Conservation (phyloP, 345 rosid genomes). For the Leavenworthia alabamica region DNA sequence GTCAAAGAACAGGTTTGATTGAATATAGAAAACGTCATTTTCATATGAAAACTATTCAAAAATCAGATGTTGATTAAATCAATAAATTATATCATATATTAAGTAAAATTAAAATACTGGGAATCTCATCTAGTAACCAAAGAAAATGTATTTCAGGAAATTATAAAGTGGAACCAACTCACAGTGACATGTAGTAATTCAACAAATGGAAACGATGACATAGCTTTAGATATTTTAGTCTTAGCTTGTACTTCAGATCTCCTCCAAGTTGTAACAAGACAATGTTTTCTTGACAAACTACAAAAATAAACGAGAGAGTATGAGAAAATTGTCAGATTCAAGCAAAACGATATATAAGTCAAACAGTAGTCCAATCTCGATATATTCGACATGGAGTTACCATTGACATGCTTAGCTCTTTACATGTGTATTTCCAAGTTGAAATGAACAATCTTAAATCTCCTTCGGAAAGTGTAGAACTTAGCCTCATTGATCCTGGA, state of each 20-base stretch:
- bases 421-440: slow-evolving; percentile 78
- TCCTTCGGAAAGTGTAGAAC: slow-evolving; percentile 39
- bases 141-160: not conserved
- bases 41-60: not conserved
- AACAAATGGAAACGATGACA: slow-evolving; percentile 44
- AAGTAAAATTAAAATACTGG: not conserved
- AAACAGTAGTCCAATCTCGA: slow-evolving; percentile 10
- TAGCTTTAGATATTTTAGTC: slow-evolving; percentile 17
- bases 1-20: no score
- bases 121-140: not conserved
- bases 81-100: not conserved
- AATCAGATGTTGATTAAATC: not conserved
- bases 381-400: slow-evolving; percentile 34
- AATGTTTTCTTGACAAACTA: slow-evolving; percentile 66
- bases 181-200: slow-evolving; percentile 80
- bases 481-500: slow-evolving; percentile 32
- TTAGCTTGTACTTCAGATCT: slow-evolving; percentile 20
- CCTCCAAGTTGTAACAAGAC: slow-evolving; percentile 37
- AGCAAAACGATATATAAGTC: not conserved
- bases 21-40: not conserved
- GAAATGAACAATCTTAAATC: slow-evolving; percentile 52
- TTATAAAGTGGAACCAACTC: slow-evolving; percentile 25
- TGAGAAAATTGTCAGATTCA: slow-evolving; percentile 6
- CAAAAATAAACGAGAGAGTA: slow-evolving; percentile 13
- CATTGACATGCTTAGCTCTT: slow-evolving; percentile 44